phyloP scores from a whole-genome alignment of 1,139 yeast genomes.

The Waltiozyma sp. region DNA sequence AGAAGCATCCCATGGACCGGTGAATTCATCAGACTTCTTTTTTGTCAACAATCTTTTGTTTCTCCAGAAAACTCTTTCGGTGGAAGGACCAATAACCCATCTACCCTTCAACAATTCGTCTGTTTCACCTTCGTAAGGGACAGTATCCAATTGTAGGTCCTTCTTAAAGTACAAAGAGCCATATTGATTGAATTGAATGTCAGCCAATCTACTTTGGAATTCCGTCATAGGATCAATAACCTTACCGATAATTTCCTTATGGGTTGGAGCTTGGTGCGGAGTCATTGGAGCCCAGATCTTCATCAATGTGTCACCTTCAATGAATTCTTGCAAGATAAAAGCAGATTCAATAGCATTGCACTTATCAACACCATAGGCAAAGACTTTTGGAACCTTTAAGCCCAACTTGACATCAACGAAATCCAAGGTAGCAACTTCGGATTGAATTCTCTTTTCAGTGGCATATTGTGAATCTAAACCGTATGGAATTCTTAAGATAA shows the following conservation, averaged over 20 bases:
- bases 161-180: slow-evolving; percentile 71
- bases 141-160: slow-evolving; percentile 34
- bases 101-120: slow-evolving; percentile 44
- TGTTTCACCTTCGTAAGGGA: slow-evolving; percentile 58
- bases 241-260: slow-evolving; percentile 34
- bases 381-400: slow-evolving; percentile 59
- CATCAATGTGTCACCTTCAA: slow-evolving; percentile 77
- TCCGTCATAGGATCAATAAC: slow-evolving; percentile 56
- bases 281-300: slow-evolving; percentile 80
- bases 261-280: slow-evolving; percentile 34
- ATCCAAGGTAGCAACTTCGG: slow-evolving; percentile 92
- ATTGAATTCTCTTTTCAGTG: slow-evolving; percentile 56
- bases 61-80: slow-evolving; percentile 69
- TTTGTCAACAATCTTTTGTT: slow-evolving; percentile 40
- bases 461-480: slow-evolving; percentile 54
- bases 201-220: slow-evolving; percentile 41
- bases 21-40: slow-evolving; percentile 32
- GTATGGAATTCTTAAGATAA: slow-evolving; percentile 80
- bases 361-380: slow-evolving; percentile 57
- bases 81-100: slow-evolving; percentile 89
- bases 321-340: slow-evolving; percentile 67
- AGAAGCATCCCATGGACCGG: slow-evolving; percentile 69
- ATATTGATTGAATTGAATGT: slow-evolving; percentile 50
- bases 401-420: slow-evolving; percentile 48
- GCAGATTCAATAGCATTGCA: slow-evolving; percentile 60